Base-by-base conservation (phyloP, 2,329 filamentous ascomycete species). In the Aureobasidium zeae region DNA sequence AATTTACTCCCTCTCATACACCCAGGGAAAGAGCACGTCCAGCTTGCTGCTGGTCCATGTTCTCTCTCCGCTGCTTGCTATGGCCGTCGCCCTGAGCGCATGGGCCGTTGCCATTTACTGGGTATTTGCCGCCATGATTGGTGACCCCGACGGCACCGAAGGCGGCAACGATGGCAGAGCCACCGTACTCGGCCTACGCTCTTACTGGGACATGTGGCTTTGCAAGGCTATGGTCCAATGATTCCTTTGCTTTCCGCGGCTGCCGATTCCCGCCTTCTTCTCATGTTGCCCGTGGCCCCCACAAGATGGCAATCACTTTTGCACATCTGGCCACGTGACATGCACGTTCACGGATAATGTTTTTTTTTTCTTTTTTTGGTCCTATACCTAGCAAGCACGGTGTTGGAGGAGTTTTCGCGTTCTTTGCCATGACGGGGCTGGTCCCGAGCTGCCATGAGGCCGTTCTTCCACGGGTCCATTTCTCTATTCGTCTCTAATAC, bases 61-160 rank as follows among this genome's bases (percentile, higher is more conserved):
- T 1, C 58, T 76, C 19, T 74, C 74, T 3, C 74, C 76, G 2
- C 53, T 79, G 28, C 58, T 78, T 36, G 74, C 73, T 42, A 58
- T 77, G 9, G 73, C 69, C 26, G 64, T 79, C 34, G 68, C 75
- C 15, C 57, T 77, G 11, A 70, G 71, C 1, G 68, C 71, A 5
- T 80, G 76, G 76, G 70, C 73, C 0, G 68, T 74, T 0, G 76
- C 73, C 1, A 71, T 67, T 15, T 81, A 79, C 61, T 80, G 76
- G 77, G 61, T 77, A 39, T 77, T 76, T 53, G 68, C 73, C 17
- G 69, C 70, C 53, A 72, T 79, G 9, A 62, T 81, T 36, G 77
- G 77, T 4, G 77, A 80, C 57, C 77, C 77, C 21, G 74, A 76
- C 44, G 69, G 72, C 19, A 66, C 64, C 48, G 73, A 75, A 52